Percentiles rank a stretch among this genome's conserved stretches.
Evolutionary conservation across 2,329 filamentous ascomycete species (phyloP).

Genomic region (Phyllosticta citrichinensis): DNA sequence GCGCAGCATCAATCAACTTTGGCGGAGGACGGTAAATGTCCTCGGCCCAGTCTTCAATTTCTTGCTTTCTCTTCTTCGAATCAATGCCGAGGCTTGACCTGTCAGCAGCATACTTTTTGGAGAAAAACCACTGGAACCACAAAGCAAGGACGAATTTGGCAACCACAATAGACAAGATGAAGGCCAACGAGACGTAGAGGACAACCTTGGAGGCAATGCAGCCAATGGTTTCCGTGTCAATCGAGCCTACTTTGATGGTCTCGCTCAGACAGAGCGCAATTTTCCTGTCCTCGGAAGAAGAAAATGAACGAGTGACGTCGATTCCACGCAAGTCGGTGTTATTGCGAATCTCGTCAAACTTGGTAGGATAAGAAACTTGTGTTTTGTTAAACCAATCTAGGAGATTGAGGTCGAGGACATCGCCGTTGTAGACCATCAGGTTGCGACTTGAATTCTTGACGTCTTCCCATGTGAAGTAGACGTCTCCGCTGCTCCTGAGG

Average conservation of each 20-base stretch:
- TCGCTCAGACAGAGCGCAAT: slow-evolving; percentile 81
- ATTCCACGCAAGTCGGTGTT: slow-evolving; percentile 65
- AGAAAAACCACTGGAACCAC: slow-evolving; percentile 93
- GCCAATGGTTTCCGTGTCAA: slow-evolving; percentile 91
- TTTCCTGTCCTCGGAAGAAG: slow-evolving; percentile 66
- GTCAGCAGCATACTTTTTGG: slow-evolving; percentile 69
- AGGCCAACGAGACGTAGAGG: slow-evolving; percentile 80
- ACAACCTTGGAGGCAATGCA: slow-evolving; percentile 98
- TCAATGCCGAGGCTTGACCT: slow-evolving; percentile 76
- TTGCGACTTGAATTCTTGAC: slow-evolving; percentile 83
- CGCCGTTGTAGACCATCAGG: slow-evolving; percentile 86
- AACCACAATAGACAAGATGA: slow-evolving; percentile 82
- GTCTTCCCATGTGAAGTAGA: slow-evolving; percentile 95
- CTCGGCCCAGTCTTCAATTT: slow-evolving; percentile 97
- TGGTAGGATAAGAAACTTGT: slow-evolving; percentile 63
- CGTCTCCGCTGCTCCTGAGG: slow-evolving; percentile 63
- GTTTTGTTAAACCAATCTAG: slow-evolving; percentile 80
- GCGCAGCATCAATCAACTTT: slow-evolving; percentile 62
- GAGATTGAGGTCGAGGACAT: slow-evolving; percentile 81
- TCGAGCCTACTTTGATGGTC: slow-evolving; percentile 89
- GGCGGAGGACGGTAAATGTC: slow-evolving; percentile 91
- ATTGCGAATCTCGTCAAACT: slow-evolving; percentile 71
- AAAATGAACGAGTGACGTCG: slow-evolving; percentile 83
- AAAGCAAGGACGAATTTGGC: slow-evolving; percentile 83
- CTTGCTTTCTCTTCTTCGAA: slow-evolving; percentile 73